Percentiles rank a stretch among this genome's conserved stretches.
Conservation (phyloP, 805 yeast species). For the Teunomyces kruisii region DNA sequence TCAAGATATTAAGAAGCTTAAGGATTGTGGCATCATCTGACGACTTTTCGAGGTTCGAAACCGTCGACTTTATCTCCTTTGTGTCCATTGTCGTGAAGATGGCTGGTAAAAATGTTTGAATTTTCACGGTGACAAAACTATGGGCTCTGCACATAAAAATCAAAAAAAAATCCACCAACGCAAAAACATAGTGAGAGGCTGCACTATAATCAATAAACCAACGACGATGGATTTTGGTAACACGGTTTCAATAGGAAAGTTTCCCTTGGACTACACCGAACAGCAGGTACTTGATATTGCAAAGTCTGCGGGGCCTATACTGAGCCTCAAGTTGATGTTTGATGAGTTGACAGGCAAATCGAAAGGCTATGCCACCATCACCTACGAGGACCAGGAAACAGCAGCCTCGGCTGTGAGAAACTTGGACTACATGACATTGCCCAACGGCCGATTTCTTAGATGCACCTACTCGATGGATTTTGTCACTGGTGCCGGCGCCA, state of each 20-base stretch:
- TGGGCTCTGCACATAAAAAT: not conserved
- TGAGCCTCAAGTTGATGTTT: constrained; percentile 69
- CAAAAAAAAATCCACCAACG: not conserved
- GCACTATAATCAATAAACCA: too few relatives aligned
- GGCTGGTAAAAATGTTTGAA: constrained; percentile 4
- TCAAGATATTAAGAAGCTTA: constrained; percentile 63
- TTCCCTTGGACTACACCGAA: constrained; percentile 92
- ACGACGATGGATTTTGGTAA: constrained; percentile 4
- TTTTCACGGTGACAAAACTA: not conserved
- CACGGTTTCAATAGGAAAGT: constrained; percentile 72
- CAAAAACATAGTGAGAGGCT: too few relatives aligned
- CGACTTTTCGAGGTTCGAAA: constrained; percentile 73
- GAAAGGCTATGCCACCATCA: constrained; percentile 87
- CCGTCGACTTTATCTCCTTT: constrained; percentile 69
- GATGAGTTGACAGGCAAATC: constrained; percentile 89
- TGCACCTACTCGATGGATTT: constrained; percentile 61
- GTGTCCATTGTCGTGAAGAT: constrained; percentile 50
- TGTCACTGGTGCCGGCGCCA: constrained; percentile 16
- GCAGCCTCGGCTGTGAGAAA: constrained; percentile 91
- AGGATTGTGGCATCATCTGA: constrained; percentile 60
- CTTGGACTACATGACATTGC: constrained; percentile 62
- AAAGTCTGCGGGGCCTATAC: constrained; percentile 84
- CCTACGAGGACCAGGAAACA: constrained; percentile 78
- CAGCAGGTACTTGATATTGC: constrained; percentile 89
- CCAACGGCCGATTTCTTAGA: constrained; percentile 69